Conservation (phyloP, 1,139 yeast genomes). For the Eremothecium gossypii region DNA sequence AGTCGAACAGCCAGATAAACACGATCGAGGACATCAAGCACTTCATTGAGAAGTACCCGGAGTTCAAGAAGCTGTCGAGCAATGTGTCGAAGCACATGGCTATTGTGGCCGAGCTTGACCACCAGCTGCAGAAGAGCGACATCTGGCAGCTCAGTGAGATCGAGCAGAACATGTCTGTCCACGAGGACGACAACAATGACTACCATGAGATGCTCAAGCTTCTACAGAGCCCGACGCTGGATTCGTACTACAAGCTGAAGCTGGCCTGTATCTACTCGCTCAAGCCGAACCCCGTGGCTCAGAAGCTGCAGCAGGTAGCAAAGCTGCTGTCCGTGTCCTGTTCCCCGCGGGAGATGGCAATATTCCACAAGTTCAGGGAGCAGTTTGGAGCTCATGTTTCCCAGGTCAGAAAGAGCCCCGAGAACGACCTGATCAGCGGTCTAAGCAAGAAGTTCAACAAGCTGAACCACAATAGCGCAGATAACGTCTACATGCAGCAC, state of each 20-base stretch:
- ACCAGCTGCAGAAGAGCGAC: slow-evolving; percentile 48
- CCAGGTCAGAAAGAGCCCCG: slow-evolving; percentile 6
- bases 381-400: slow-evolving; percentile 7
- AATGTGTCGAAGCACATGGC: slow-evolving; percentile 93
- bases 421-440: slow-evolving; percentile 27
- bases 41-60: slow-evolving; percentile 88
- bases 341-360: slow-evolving; percentile 24
- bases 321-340: slow-evolving; percentile 14
- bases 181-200: slow-evolving; percentile 46
- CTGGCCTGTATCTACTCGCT: slow-evolving; percentile 65
- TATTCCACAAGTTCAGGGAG: slow-evolving; percentile 21
- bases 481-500: slow-evolving; percentile 62
- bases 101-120: slow-evolving; percentile 75
- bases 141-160: slow-evolving; percentile 84
- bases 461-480: slow-evolving; percentile 25
- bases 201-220: slow-evolving; percentile 39
- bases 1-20: slow-evolving; percentile 58
- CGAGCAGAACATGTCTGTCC: slow-evolving; percentile 77
- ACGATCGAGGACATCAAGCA: slow-evolving; percentile 82
- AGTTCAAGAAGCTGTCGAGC: slow-evolving; percentile 75
- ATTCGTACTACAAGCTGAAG: slow-evolving; percentile 41
- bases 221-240: slow-evolving; percentile 28
- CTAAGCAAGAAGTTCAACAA: slow-evolving; percentile 28
- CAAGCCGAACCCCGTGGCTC: slow-evolving; percentile 42
- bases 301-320: slow-evolving; percentile 15